Evolutionary conservation across 768 basidiomycete genomes (phyloP).

Genomic region (Suillus alpinus): DNA sequence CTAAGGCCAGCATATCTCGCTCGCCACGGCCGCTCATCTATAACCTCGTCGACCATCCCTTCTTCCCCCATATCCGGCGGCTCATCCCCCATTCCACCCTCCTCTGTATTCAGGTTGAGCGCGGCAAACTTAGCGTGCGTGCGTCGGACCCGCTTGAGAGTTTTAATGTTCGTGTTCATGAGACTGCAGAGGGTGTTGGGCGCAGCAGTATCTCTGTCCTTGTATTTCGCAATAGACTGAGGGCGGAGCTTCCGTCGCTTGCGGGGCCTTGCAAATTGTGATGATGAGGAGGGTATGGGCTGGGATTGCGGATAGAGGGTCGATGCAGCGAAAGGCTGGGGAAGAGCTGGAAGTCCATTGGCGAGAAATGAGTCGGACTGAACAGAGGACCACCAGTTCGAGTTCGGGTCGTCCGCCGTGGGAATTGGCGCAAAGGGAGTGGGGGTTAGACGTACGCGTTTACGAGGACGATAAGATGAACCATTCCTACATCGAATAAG

Average conservation of each 20-base stretch:
- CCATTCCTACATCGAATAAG: conserved; percentile 30
- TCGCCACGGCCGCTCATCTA: conserved; percentile 65
- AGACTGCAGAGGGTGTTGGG: conserved; percentile 54
- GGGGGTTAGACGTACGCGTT: conserved; percentile 52
- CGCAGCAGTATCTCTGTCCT: conserved; percentile 11
- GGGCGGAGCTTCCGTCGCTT: conserved; percentile 10
- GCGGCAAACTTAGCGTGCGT: conserved; percentile 72
- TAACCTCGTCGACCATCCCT: conserved; percentile 25
- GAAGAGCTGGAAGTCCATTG: conserved; percentile 62
- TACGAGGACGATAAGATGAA: conserved; percentile 50
- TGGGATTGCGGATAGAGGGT: conserved; percentile 1
- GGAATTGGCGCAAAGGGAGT: conserved; percentile 15
- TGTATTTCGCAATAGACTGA: conserved; percentile 22
- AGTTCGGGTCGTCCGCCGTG: conserved; percentile 44
- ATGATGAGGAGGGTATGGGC: conserved; percentile 23
- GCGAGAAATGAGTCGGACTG: conserved; percentile 59
- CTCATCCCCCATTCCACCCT: conserved; percentile 34
- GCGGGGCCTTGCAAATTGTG: conserved; percentile 8
- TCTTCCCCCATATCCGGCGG: conserved; percentile 33
- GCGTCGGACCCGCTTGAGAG: conserved; percentile 67
- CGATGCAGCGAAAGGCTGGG: conserved; percentile 35
- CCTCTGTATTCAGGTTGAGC: conserved; percentile 38
- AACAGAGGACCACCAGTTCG: conserved; percentile 76
- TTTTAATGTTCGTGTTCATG: conserved; percentile 78
- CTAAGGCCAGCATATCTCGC: conserved; percentile 11